Conservation (phyloP, 495 filamentous ascomycete species). For the Daldinia caldariorum region DNA sequence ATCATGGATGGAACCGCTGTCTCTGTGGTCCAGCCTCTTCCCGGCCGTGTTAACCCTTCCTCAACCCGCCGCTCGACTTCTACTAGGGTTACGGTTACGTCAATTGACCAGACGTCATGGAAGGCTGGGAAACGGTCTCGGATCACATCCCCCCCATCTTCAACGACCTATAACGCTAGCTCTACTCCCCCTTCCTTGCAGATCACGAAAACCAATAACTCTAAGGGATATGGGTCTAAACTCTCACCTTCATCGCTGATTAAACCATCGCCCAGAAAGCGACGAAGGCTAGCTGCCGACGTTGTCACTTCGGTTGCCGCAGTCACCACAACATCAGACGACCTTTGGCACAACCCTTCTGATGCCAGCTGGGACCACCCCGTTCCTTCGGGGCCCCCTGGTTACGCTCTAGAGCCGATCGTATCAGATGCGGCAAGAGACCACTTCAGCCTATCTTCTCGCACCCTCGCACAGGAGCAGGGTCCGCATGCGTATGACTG, state of each 20-base stretch:
- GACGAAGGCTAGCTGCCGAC: constrained; percentile 20
- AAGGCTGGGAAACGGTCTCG: constrained; percentile 31
- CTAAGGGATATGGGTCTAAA: constrained; percentile 10
- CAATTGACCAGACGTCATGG: constrained; percentile 37
- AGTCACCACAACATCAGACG: constrained; percentile 11
- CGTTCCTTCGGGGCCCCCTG: constrained; percentile 3
- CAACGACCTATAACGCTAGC: constrained; percentile 26
- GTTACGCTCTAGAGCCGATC: constrained; percentile 13
- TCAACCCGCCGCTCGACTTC: constrained; percentile 21
- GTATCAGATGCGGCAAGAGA: constrained; percentile 19
- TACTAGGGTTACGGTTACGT: constrained; percentile 34
- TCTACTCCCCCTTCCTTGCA: constrained; percentile 20
- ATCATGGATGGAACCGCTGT: constrained; percentile 39
- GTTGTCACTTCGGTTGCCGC: constrained; percentile 21
- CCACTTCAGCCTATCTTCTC: constrained; percentile 26
- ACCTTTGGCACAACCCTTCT: constrained; percentile 20
- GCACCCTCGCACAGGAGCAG: constrained; percentile 22
- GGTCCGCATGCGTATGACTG: constrained; percentile 19
- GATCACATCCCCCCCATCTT: constrained; percentile 20
- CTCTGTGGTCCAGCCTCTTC: constrained; percentile 20
- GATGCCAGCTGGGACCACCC: constrained; percentile 23
- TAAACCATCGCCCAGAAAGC: constrained; percentile 13
- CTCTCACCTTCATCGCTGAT: constrained; percentile 20
- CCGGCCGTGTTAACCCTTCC: constrained; percentile 21
- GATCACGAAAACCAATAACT: constrained; percentile 29